Conservation (phyloP, 768 basidiomycete genomes). For the Boletus subparvulus region DNA sequence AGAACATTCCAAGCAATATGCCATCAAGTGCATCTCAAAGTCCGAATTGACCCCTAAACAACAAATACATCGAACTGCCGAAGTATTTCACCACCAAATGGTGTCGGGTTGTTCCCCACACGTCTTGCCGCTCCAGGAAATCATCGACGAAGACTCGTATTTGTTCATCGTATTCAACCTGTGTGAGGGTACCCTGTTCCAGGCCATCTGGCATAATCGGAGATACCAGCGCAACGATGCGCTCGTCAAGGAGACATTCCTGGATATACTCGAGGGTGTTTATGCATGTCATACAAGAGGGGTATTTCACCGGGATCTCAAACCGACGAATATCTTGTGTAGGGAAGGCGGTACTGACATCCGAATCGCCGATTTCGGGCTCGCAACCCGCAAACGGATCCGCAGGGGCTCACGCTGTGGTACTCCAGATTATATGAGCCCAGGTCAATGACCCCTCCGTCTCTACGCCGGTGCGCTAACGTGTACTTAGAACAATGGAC, state of each 20-base stretch:
- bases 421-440: constrained; percentile 66
- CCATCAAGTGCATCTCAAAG: constrained; percentile 75
- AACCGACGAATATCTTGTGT: constrained; percentile 80
- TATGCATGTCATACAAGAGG: constrained; percentile 67
- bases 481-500: constrained; percentile 49
- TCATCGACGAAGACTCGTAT: constrained; percentile 57
- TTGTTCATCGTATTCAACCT: constrained; percentile 68
- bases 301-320: constrained; percentile 84
- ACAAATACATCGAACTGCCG: constrained; percentile 62
- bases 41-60: constrained; percentile 53
- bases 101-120: constrained; percentile 54
- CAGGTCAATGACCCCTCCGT: constrained; percentile 44
- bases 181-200: constrained; percentile 65
- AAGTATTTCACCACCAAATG: constrained; percentile 57
- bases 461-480: constrained; percentile 1
- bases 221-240: constrained; percentile 56
- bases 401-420: constrained; percentile 58
- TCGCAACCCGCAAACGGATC: constrained; percentile 49
- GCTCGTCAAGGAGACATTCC: constrained; percentile 64
- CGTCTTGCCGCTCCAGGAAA: constrained; percentile 67
- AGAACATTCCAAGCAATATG: constrained; percentile 46
- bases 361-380: constrained; percentile 76
- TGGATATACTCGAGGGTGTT: constrained; percentile 81
- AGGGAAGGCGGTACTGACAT: constrained; percentile 51
- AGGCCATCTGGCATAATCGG: constrained; percentile 59